Conservation (phyloP, 129 eudicot species). For the Pseudognaphalium luteoalbum region DNA sequence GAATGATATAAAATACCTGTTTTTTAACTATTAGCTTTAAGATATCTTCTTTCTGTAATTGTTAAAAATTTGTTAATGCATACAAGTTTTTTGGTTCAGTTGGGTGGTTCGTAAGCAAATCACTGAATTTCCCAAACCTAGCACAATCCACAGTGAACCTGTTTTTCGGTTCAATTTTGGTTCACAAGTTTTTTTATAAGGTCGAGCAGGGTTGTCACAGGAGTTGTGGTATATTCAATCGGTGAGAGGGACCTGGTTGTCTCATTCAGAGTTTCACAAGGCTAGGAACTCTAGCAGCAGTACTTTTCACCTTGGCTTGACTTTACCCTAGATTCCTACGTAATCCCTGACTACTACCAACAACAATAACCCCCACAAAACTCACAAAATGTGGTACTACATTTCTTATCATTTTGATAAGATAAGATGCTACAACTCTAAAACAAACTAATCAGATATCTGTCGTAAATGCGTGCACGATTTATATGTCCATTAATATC, state of each 20-base stretch:
- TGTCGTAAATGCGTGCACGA: neutral
- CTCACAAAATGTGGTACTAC: neutral
- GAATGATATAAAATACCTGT: neutral
- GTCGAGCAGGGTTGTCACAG: neutral
- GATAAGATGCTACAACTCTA: neutral
- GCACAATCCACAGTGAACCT: neutral
- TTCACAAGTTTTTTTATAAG: neutral
- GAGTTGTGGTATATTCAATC: neutral
- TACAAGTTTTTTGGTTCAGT: neutral
- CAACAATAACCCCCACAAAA: neutral
- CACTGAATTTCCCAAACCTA: too few species aligned
- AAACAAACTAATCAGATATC: neutral
- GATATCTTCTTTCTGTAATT: neutral
- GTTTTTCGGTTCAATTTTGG: neutral
- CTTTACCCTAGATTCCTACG: slow-evolving; percentile 23
- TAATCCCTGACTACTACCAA: slow-evolving; percentile 22
- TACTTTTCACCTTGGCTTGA: slow-evolving; percentile 18
- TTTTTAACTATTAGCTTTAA: too few species aligned
- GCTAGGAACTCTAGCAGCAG: slow-evolving; percentile 1
- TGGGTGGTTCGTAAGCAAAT: neutral
- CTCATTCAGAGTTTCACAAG: slow-evolving; percentile 12
- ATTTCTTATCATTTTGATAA: neutral
- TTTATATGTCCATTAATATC: neutral
- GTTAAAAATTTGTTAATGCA: neutral
- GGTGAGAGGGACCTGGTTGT: slow-evolving; percentile 13